Percentiles rank a stretch among this genome's conserved stretches.
Evolutionary conservation across 768 basidiomycete genomes (phyloP).

Genomic region (Rhizopogon roseolus): DNA sequence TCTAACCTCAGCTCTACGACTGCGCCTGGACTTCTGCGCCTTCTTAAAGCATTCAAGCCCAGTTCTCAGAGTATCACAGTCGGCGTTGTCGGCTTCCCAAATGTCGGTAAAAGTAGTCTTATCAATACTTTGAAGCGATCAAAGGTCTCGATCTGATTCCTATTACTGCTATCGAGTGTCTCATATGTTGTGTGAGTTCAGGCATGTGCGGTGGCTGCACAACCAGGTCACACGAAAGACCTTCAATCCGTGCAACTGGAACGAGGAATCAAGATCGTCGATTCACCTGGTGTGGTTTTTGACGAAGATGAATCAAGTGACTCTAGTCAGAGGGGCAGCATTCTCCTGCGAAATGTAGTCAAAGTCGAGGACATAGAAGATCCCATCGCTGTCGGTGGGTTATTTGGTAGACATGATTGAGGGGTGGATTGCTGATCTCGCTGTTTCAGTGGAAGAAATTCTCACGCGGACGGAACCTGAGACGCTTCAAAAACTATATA

Average conservation of each 20-base stretch:
- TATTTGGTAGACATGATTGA: not conserved
- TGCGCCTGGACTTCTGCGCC: slow-evolving; percentile 69
- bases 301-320: slow-evolving; percentile 65
- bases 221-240: slow-evolving; percentile 90
- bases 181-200: slow-evolving; percentile 19
- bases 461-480: slow-evolving; percentile 61
- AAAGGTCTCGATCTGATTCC: slow-evolving; percentile 43
- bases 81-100: slow-evolving; percentile 94
- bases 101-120: slow-evolving; percentile 93
- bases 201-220: slow-evolving; percentile 93
- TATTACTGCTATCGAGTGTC: not conserved
- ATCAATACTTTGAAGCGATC: slow-evolving; percentile 90
- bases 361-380: slow-evolving; percentile 90
- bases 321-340: slow-evolving; percentile 41
- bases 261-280: slow-evolving; percentile 86
- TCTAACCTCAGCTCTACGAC: slow-evolving; percentile 77
- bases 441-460: slow-evolving; percentile 76
- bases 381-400: slow-evolving; percentile 81
- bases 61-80: slow-evolving; percentile 71
- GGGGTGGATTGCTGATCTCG: not conserved
- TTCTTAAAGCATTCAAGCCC: slow-evolving; percentile 81
- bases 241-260: slow-evolving; percentile 90
- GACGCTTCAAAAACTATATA: slow-evolving; percentile 82
- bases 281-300: slow-evolving; percentile 97
- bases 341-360: slow-evolving; percentile 83